Evolutionary conservation across 805 yeast genomes (phyloP).

Genomic region (Saccharomycopsis lassenensis): DNA sequence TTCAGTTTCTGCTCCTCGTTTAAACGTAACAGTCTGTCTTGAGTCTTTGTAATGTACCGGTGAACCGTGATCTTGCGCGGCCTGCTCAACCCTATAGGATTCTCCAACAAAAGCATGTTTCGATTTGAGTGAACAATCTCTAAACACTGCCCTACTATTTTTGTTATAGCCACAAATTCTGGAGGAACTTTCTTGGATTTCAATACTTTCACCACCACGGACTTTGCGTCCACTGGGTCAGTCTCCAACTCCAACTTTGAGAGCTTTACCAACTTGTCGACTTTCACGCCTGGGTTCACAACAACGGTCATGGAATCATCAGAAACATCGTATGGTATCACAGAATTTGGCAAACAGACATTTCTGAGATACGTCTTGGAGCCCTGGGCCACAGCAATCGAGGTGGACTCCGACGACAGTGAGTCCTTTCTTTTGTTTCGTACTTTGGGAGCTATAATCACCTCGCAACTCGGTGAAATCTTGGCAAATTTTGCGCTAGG

Average conservation of each 20-base stretch:
- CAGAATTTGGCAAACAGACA: conserved; percentile 43
- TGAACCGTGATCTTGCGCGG: no score
- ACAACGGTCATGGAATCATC: conserved; percentile 30
- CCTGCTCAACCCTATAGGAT: no score
- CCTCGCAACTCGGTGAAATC: conserved; percentile 53
- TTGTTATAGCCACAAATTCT: conserved; percentile 41
- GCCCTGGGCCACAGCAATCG: no score
- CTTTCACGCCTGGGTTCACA: no score
- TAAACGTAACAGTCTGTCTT: no score
- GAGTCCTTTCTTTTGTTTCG: no score
- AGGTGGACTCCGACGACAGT: not conserved
- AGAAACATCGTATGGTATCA: conserved; percentile 22
- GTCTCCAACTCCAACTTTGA: conserved; percentile 13
- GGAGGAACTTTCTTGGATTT: conserved; percentile 27
- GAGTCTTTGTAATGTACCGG: conserved; percentile 40
- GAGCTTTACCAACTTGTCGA: not conserved
- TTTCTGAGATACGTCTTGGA: conserved; percentile 40
- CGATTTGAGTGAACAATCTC: conserved; percentile 43
- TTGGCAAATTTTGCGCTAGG: conserved; percentile 34
- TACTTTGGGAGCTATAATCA: conserved; percentile 66
- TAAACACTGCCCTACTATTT: conserved; percentile 43
- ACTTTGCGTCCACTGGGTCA: conserved; percentile 14
- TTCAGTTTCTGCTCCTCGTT: no score
- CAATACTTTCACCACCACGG: conserved; percentile 42
- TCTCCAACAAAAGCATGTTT: conserved; percentile 39